phyloP scores from a whole-genome alignment of 2,329 filamentous ascomycete species.

The Exserohilum rostratum region DNA sequence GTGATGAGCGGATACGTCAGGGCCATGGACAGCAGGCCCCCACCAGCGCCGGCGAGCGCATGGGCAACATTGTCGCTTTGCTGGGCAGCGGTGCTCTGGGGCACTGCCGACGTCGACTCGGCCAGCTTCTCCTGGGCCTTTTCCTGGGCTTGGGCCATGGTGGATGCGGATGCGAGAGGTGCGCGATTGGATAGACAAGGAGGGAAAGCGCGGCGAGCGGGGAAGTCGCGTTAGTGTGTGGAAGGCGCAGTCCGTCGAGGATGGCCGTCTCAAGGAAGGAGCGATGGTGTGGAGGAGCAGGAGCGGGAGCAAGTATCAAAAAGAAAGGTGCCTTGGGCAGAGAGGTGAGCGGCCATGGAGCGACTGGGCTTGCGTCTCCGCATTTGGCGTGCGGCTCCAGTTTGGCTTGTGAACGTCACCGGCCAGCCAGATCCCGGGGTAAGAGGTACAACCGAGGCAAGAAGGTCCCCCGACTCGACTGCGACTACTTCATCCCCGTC shows the following conservation, averaged over 20 bases:
- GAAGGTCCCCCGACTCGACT: constrained; percentile 25
- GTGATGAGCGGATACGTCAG: constrained; percentile 98
- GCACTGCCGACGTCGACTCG: constrained; percentile 41
- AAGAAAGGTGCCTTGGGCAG: constrained; percentile 9
- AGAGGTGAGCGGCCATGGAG: no score
- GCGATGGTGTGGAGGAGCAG: constrained; percentile 2
- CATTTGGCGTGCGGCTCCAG: constrained; percentile 36
- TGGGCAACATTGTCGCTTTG: constrained; percentile 98
- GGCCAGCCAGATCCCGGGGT: constrained; percentile 30
- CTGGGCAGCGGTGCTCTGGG: constrained; percentile 70
- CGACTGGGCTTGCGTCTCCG: constrained; percentile 19
- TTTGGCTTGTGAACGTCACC: constrained; percentile 45
- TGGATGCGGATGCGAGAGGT: background rate
- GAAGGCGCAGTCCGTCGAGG: no score
- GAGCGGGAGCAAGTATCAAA: constrained; percentile 1
- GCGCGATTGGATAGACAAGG: background rate
- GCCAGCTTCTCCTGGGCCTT: constrained; percentile 44
- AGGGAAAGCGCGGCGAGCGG: constrained; percentile 3
- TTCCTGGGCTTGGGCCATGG: constrained; percentile 40
- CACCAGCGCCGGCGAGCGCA: constrained; percentile 89
- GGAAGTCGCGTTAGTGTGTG: background rate
- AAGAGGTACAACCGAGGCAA: constrained; percentile 38
- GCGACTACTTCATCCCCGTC: background rate
- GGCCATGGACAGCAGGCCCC: constrained; percentile 93
- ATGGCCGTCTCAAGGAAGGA: background rate